Base-by-base conservation (phyloP, 768 basidiomycete genomes). In the Boletellus sp. region DNA sequence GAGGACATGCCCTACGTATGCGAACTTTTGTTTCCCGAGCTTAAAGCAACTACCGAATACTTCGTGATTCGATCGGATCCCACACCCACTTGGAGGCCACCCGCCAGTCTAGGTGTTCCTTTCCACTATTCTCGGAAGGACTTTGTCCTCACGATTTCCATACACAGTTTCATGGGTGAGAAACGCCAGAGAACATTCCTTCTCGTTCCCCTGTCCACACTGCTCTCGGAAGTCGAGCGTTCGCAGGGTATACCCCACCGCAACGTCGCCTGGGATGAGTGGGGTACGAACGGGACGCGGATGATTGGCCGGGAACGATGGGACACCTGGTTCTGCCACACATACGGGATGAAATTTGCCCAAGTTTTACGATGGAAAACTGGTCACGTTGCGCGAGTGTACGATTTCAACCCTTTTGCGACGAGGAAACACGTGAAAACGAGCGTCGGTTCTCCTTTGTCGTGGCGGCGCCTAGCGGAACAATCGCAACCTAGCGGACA, bases 51-150 rank as follows among this genome's bases (percentile, higher is more conserved):
- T 12, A 26, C 54, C 16, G 42, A 59, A 23, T 50, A 61, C 19
- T 48, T 72, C 41, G 43, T 58, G 47, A 61, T 71, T 45, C 68
- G 67, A 32, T 63, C 70, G 15, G 70, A 71, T 22, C 70, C 70
- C 19, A 54, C 62, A 3, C 60, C 70, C 16, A 52, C 59, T 26
- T 68, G 59, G 66, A 52, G 52, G 12, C 51, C 56, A 5, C 59
- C 54, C 8, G 20, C 51, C 2, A 17, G 26, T 23, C 45, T 26
- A 16, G 19, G 15, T 1, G 50, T 56, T 10, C 67, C 66, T 20
- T 67, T 67, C 44, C 55, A 54, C 34, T 19, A 23, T 15, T 63
- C 64, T 28, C 50, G 55, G 32, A 55, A 52, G 39, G 60, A 72
- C 45, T 63, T 69, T 24, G 54, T 73, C 33, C 68, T 72, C 50